These are phyloP conservation scores for Colletotrichum truncatum DNA, from an alignment of 2,329 filamentous ascomycete species.

Conservation along the genomic window DNA sequence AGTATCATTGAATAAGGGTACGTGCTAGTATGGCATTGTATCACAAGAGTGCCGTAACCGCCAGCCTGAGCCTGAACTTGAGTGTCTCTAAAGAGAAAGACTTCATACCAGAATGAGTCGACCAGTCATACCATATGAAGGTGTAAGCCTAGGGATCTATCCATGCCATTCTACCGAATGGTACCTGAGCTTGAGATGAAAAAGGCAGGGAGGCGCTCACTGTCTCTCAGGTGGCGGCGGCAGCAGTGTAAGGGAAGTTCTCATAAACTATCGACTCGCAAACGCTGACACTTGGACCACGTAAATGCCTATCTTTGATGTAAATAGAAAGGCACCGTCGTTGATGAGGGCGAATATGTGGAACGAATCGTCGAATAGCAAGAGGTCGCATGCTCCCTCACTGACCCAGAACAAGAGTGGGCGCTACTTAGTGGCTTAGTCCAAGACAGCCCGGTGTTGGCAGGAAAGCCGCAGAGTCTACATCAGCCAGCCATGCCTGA, in stretches of 20 bases:
- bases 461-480: background rate
- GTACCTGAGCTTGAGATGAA: background rate
- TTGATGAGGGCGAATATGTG: background rate
- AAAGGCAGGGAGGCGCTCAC: background rate
- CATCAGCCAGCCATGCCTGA: background rate
- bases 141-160: no score
- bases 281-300: constrained; percentile 5
- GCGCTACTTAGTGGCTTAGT: constrained; percentile 6
- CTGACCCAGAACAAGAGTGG: background rate
- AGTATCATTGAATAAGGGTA: background rate
- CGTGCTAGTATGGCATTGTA: background rate
- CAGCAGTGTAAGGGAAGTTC: background rate
- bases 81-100: background rate
- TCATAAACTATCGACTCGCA: background rate
- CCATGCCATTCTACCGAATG: background rate
- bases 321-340: constrained; percentile 17
- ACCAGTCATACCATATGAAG: background rate
- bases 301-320: background rate
- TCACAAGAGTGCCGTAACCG: background rate
- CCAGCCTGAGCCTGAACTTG: background rate
- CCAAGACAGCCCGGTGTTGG: background rate
- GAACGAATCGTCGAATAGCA: constrained; percentile 1
- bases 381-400: background rate
- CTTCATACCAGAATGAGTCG: background rate
- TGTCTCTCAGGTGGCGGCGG: background rate